phyloP scores from a whole-genome alignment of 805 yeast species.

The Saccharomycopsis sp. region DNA sequence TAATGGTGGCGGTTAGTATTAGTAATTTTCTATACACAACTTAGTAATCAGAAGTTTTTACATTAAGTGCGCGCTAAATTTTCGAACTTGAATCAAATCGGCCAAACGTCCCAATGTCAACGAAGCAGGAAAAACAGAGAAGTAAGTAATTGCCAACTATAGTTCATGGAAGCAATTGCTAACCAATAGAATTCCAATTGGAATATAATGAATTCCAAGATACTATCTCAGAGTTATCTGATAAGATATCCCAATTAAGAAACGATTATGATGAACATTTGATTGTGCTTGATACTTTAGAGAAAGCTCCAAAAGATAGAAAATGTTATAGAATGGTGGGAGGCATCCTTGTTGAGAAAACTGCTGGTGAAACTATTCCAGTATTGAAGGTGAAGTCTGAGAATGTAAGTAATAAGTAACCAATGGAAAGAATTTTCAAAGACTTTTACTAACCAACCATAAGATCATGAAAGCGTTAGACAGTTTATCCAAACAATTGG shows the following conservation, averaged over 20 bases:
- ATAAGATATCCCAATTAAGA: constrained; percentile 42
- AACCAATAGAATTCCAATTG: constrained; percentile 34
- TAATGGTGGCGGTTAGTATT: not conserved
- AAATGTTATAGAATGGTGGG: constrained; percentile 92
- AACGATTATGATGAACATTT: constrained; percentile 38
- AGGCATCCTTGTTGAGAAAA: constrained; percentile 79
- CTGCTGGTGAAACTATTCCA: constrained; percentile 69
- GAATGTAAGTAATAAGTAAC: constrained; percentile 32
- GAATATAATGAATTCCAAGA: constrained; percentile 47
- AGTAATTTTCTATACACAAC: not conserved
- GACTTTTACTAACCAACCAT: not conserved
- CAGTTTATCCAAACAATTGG: constrained; percentile 30
- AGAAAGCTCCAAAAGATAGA: constrained; percentile 47
- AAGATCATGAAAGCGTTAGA: constrained; percentile 30
- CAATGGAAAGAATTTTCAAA: not conserved
- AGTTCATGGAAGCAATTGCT: constrained; percentile 1
- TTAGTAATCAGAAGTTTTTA: not conserved
- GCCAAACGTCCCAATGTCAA: not conserved
- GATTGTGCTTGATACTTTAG: constrained; percentile 54
- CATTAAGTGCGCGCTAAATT: no score
- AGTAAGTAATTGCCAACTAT: constrained; percentile 3
- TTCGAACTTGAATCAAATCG: not conserved
- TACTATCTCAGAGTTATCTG: constrained; percentile 38
- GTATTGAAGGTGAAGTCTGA: constrained; percentile 49
- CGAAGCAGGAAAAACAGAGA: constrained; percentile 17